These are phyloP conservation scores for Kernera saxatilis DNA, from an alignment of 345 rosid genomes.

Conservation along the genomic window DNA sequence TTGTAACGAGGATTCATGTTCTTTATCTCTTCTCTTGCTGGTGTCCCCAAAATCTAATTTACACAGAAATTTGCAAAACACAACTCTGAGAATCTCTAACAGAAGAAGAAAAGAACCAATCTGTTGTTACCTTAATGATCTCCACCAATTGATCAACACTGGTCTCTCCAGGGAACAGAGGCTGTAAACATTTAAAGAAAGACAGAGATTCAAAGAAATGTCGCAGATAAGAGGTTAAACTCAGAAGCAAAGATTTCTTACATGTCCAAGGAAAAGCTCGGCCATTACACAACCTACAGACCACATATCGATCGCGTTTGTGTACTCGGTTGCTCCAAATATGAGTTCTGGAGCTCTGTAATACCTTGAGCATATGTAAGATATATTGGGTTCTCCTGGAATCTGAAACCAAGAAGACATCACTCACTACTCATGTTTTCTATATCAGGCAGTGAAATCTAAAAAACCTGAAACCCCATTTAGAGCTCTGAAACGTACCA, in stretches of 20 bases:
- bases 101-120: neutral
- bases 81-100: neutral
- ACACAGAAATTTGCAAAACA: neutral
- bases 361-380: constrained; percentile 91
- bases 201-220: neutral
- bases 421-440: constrained; percentile 5
- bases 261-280: constrained; percentile 91
- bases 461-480: neutral
- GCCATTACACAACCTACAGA: constrained; percentile 98
- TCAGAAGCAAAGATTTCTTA: constrained; percentile 4
- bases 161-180: constrained; percentile 96
- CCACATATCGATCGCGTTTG: constrained; percentile 98
- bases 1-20: constrained; percentile 88
- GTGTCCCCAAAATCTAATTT: constrained; percentile 68
- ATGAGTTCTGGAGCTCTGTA: constrained; percentile 97
- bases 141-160: constrained; percentile 97
- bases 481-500: constrained; percentile 43
- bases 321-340: constrained; percentile 94
- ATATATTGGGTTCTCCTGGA: constrained; percentile 82
- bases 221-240: neutral
- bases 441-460: neutral
- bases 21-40: constrained; percentile 80
- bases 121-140: constrained; percentile 73
- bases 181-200: constrained; percentile 44
- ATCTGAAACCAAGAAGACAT: constrained; percentile 41